Conservation (phyloP, 495 filamentous ascomycete species). For the Penicillium ochrochloron region DNA sequence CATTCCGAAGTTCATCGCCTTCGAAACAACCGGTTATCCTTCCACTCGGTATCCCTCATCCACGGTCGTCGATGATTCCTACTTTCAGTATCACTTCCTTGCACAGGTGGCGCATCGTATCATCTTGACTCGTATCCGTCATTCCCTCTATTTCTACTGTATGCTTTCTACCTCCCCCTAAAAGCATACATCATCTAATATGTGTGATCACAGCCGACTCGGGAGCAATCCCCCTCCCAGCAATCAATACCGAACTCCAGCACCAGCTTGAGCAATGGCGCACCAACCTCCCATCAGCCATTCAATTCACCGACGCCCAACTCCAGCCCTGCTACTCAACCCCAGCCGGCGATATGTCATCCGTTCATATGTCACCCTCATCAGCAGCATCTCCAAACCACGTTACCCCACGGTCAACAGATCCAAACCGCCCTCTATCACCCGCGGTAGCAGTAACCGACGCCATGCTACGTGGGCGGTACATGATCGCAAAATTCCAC, state of each 20-base stretch:
- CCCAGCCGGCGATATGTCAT: conserved; percentile 15
- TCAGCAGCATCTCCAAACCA: conserved; percentile 35
- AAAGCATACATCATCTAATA: not conserved
- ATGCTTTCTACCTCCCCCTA: conserved; percentile 15
- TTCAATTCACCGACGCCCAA: conserved; percentile 45
- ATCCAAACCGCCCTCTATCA: conserved; percentile 37
- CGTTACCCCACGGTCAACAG: conserved; percentile 22
- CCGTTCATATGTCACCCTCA: conserved; percentile 31
- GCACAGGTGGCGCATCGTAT: conserved; percentile 55
- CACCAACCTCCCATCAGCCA: conserved; percentile 46
- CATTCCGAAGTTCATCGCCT: conserved; percentile 54
- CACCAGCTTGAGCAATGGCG: conserved; percentile 56
- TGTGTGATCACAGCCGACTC: conserved; percentile 42
- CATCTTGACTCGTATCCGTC: conserved; percentile 52
- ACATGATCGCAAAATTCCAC: conserved; percentile 54
- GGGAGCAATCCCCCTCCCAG: conserved; percentile 50
- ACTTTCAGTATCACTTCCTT: conserved; percentile 56
- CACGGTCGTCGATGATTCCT: conserved; percentile 48
- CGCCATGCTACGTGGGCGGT: conserved; percentile 51
- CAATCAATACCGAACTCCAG: conserved; percentile 49
- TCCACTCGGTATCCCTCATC: conserved; percentile 34
- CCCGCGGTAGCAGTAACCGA: conserved; percentile 50
- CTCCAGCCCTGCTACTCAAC: conserved; percentile 22
- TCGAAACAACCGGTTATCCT: conserved; percentile 43
- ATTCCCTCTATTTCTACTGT: conserved; percentile 56